Percentiles rank a stretch among this genome's conserved stretches.
phyloP scores from a whole-genome alignment of 1,284 basidiomycete species.

The Phellopilus nigrolimitatus region DNA sequence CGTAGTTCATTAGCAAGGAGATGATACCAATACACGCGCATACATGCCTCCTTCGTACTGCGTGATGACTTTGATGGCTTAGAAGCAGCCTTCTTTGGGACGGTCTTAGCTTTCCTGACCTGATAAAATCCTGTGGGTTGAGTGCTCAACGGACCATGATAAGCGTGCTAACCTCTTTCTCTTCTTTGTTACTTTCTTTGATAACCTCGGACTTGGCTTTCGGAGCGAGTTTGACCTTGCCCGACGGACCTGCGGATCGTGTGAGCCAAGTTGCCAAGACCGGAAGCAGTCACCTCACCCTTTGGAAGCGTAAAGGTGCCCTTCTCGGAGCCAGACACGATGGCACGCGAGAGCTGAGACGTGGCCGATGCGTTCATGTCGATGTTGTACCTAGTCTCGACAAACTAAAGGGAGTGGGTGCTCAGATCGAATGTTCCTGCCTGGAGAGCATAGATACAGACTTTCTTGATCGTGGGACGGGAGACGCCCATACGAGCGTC shows the following conservation, averaged over 20 bases:
- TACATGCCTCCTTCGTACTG: slow-evolving; percentile 11
- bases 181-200: slow-evolving; percentile 47
- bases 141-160: slow-evolving; percentile 33
- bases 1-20: no score
- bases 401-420: slow-evolving; percentile 43
- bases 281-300: slow-evolving; percentile 20
- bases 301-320: slow-evolving; percentile 71
- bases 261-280: slow-evolving; percentile 7
- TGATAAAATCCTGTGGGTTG: no score
- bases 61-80: slow-evolving; percentile 5
- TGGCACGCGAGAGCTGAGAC: slow-evolving; percentile 68
- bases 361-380: slow-evolving; percentile 53
- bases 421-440: slow-evolving; percentile 5
- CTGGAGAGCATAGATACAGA: slow-evolving; percentile 22
- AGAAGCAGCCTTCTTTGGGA: not conserved
- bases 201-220: slow-evolving; percentile 46
- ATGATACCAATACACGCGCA: not conserved
- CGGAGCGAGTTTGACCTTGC: slow-evolving; percentile 68
- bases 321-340: slow-evolving; percentile 58
- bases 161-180: slow-evolving; percentile 13
- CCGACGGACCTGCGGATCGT: slow-evolving; percentile 43
- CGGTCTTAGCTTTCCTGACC: slow-evolving; percentile 18
- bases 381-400: slow-evolving; percentile 67
- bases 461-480: slow-evolving; percentile 77
- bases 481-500: slow-evolving; percentile 72